phyloP scores from a whole-genome alignment of 108 stramenopile species.

The Conticribra guillardii region DNA sequence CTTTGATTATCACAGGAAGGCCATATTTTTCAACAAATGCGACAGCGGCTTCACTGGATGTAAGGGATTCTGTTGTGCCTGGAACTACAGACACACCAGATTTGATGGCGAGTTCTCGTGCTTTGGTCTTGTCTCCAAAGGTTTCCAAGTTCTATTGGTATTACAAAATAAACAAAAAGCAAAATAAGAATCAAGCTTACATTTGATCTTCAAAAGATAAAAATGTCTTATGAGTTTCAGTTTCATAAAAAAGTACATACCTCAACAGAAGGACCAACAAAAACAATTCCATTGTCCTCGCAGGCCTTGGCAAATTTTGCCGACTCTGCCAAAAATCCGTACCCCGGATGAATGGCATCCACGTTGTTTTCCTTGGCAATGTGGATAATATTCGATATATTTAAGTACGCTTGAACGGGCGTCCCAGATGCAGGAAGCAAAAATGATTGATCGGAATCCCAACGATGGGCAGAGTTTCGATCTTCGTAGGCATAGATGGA shows the following conservation, averaged over 20 bases:
- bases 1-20: slow-evolving; percentile 92
- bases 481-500: slow-evolving; percentile 47
- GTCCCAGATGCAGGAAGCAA: slow-evolving; percentile 44
- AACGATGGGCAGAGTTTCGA: slow-evolving; percentile 43
- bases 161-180: neutral
- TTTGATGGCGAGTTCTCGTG: slow-evolving; percentile 46
- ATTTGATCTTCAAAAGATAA: no score
- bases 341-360: slow-evolving; percentile 71
- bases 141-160: slow-evolving; percentile 34
- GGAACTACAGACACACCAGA: slow-evolving; percentile 51
- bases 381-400: slow-evolving; percentile 57
- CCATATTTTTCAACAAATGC: slow-evolving; percentile 77
- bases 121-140: slow-evolving; percentile 55
- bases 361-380: slow-evolving; percentile 61
- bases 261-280: slow-evolving; percentile 55
- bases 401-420: slow-evolving; percentile 79
- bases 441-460: slow-evolving; percentile 47
- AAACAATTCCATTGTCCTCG: slow-evolving; percentile 49
- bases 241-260: neutral
- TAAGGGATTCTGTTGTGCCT: slow-evolving; percentile 40
- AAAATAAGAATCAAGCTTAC: no score
- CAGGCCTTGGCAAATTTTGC: slow-evolving; percentile 63
- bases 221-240: neutral
- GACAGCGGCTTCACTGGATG: slow-evolving; percentile 51
- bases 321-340: slow-evolving; percentile 84